A percentile compares a stretch with the other conserved stretches of the same genome.
These are phyloP conservation scores for Sporisorium exsertum DNA, from an alignment of 1,284 basidiomycete genomes.

Conservation along the genomic window DNA sequence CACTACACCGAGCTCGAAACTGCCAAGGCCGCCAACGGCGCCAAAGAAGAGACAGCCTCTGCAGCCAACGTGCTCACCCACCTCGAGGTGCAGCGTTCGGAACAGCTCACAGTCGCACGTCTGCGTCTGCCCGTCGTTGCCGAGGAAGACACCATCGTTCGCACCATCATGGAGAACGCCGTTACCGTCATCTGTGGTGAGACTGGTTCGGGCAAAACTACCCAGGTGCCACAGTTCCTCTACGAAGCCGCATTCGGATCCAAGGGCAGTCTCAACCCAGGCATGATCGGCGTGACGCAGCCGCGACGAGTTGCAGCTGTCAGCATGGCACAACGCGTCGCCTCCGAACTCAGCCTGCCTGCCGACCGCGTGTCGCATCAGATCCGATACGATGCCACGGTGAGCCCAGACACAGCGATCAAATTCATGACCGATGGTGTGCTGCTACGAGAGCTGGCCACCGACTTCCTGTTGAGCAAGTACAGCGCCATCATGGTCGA, in stretches of 20 bases:
- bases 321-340: conserved; percentile 92
- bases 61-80: conserved; percentile 69
- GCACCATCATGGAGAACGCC: conserved; percentile 86
- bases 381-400: conserved; percentile 95
- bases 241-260: conserved; percentile 95
- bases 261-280: conserved; percentile 87
- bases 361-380: conserved; percentile 90
- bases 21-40: conserved; percentile 22
- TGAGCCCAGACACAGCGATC: conserved; percentile 87
- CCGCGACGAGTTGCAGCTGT: conserved; percentile 96
- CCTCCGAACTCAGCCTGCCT: conserved; percentile 84
- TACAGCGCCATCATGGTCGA: conserved; percentile 93
- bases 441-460: conserved; percentile 88
- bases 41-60: neutral
- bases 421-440: conserved; percentile 99
- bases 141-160: conserved; percentile 95
- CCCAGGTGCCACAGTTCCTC: conserved; percentile 92
- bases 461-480: conserved; percentile 87
- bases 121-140: conserved; percentile 87
- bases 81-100: conserved; percentile 78
- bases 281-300: conserved; percentile 98
- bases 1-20: conserved; percentile 49
- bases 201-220: conserved; percentile 98
- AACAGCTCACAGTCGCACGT: conserved; percentile 82
- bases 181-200: conserved; percentile 82